Evolutionary conservation across 2,329 filamentous ascomycete species (phyloP).

Genomic region (Paraconiothyrium brasiliense): DNA sequence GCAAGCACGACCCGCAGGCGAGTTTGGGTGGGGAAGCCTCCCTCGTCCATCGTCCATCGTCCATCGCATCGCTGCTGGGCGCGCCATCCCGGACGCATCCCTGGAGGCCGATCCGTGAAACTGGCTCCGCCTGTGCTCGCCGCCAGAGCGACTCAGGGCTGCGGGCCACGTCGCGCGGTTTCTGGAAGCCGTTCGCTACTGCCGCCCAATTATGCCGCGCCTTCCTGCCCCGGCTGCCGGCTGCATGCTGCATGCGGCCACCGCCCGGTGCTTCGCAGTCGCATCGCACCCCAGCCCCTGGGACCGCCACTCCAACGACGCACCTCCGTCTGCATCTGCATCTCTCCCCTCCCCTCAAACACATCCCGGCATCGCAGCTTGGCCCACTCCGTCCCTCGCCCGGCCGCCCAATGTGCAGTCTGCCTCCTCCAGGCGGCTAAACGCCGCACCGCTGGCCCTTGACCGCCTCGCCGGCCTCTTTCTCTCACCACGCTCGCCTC

Average conservation of each 20-base stretch:
- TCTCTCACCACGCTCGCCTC: not conserved
- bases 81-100: not conserved
- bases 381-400: conserved; percentile 9
- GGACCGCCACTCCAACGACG: conserved; percentile 2
- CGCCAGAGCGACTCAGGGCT: conserved; percentile 6
- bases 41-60: not conserved
- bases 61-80: not conserved
- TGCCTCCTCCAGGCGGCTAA: conserved; percentile 12
- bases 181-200: conserved; percentile 14
- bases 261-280: not conserved
- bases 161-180: conserved; percentile 9
- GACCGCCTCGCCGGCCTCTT: conserved; percentile 14
- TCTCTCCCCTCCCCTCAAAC: not conserved
- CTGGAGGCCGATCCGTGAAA: not conserved
- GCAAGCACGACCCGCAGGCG: conserved; percentile 7
- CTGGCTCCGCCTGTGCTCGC: conserved; percentile 13
- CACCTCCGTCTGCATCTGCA: not conserved
- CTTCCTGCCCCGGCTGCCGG: not conserved
- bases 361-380: not conserved
- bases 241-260: conserved; percentile 1
- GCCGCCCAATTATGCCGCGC: conserved; percentile 6
- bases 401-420: not conserved
- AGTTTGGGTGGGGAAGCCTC: conserved; percentile 2
- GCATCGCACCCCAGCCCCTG: conserved; percentile 12
- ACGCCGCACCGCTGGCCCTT: conserved; percentile 1